Conservation (phyloP, 2,329 filamentous ascomycete species). For the Alternaria sp. region DNA sequence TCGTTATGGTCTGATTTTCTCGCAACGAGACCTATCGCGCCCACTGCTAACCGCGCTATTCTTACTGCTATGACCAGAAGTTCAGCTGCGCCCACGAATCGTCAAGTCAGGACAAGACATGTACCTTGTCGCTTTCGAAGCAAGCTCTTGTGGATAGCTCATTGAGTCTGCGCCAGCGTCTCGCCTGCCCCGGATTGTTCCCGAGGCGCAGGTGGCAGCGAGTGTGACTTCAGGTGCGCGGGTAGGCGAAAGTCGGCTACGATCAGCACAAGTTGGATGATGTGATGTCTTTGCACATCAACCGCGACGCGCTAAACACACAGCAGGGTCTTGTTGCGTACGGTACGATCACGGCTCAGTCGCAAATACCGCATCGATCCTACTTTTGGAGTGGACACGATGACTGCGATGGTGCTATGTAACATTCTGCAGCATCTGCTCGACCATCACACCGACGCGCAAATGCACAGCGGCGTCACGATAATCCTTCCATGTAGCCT, state of each 20-base stretch:
- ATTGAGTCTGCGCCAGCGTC: neutral
- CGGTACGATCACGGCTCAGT: neutral
- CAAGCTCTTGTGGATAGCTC: neutral
- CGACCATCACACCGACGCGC: constrained; percentile 1
- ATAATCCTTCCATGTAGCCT: neutral
- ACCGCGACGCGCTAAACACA: constrained; percentile 2
- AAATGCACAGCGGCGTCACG: neutral
- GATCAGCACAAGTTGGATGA: constrained; percentile 8
- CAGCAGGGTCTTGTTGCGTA: constrained; percentile 3
- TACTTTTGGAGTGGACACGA: neutral
- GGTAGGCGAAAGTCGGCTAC: neutral
- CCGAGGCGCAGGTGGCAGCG: constrained; percentile 3
- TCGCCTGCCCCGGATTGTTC: constrained; percentile 15
- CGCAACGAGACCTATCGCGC: neutral
- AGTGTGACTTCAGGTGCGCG: constrained; percentile 3
- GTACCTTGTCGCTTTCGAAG: neutral
- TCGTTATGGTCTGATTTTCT: neutral
- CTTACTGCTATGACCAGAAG: constrained; percentile 14
- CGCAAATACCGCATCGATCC: neutral
- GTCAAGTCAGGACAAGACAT: neutral
- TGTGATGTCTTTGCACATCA: neutral
- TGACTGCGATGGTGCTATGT: constrained; percentile 4
- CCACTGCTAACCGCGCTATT: neutral
- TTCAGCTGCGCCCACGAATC: constrained; percentile 7
- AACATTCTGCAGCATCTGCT: constrained; percentile 1